Evolutionary conservation across 139 green algal genomes (phyloP).

Genomic region (Micractinium sp.): DNA sequence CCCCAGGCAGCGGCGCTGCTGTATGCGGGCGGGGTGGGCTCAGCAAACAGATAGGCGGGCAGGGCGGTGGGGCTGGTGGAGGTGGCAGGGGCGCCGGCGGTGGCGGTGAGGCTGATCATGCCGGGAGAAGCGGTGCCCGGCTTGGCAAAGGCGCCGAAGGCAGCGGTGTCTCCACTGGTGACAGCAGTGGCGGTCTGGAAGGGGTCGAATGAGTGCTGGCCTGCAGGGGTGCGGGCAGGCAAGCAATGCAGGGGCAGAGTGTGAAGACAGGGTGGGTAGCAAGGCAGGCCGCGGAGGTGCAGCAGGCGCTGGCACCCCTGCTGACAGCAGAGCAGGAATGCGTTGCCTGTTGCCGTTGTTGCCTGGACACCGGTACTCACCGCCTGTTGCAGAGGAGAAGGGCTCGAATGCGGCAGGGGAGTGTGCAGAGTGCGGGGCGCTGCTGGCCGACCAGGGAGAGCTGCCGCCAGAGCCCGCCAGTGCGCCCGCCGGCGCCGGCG

Average conservation of each 20-base stretch:
- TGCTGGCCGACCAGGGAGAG: neutral
- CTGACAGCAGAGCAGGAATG: neutral
- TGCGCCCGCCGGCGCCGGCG: neutral
- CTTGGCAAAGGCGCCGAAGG: conserved; percentile 10
- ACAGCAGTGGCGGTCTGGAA: neutral
- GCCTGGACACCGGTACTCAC: neutral
- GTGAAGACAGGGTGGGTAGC: neutral
- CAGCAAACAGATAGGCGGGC: neutral
- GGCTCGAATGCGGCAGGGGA: neutral
- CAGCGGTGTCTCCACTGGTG: neutral
- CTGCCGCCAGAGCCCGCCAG: neutral
- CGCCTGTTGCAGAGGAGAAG: neutral
- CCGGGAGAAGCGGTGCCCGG: neutral
- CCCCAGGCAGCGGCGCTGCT: neutral
- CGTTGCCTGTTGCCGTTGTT: no score
- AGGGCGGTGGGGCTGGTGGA: neutral
- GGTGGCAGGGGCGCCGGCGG: neutral
- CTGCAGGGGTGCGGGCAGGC: neutral
- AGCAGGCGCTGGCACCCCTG: neutral
- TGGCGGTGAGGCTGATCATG: conserved; percentile 5
- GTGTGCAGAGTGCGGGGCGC: neutral
- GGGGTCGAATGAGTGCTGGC: neutral
- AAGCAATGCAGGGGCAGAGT: neutral
- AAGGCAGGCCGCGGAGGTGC: neutral
- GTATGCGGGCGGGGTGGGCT: neutral